phyloP scores from a whole-genome alignment of 2,329 filamentous ascomycete genomes.

The Fusarium chlamydosporum region DNA sequence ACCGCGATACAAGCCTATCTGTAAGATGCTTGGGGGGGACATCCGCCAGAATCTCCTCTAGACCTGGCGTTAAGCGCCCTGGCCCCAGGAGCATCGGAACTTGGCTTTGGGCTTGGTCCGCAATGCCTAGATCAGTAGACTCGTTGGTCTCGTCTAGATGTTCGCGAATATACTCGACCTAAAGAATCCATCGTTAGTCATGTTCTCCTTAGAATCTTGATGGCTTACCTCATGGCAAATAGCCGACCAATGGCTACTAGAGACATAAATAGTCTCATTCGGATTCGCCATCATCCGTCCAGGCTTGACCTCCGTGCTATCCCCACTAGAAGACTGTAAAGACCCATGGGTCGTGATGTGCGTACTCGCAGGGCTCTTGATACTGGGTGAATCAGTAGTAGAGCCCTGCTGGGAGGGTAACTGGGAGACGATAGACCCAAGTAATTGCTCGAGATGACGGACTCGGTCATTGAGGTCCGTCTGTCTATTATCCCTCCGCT shows the following conservation, averaged over 20 bases:
- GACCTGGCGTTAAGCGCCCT: not conserved
- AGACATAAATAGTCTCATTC: conserved; percentile 43
- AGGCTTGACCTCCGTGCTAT: conserved; percentile 24
- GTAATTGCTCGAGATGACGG: conserved; percentile 35
- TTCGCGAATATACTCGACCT: conserved; percentile 35
- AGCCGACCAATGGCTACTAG: conserved; percentile 40
- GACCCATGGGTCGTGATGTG: not conserved
- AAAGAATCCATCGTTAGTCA: not conserved
- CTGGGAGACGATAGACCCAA: conserved; percentile 38
- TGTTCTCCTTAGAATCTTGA: accelerated
- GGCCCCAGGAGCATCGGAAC: conserved; percentile 35
- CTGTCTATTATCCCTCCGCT: conserved; percentile 11
- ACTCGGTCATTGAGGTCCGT: conserved; percentile 37
- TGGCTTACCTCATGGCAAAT: conserved; percentile 32
- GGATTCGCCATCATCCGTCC: conserved; percentile 32
- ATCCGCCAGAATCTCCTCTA: conserved; percentile 35
- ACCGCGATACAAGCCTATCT: conserved; percentile 38
- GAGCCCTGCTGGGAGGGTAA: conserved; percentile 9
- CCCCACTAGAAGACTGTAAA: conserved; percentile 2
- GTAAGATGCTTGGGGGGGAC: conserved; percentile 28
- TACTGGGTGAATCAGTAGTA: not conserved
- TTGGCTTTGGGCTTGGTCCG: conserved; percentile 14
- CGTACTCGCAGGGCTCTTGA: conserved; percentile 7
- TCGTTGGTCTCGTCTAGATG: conserved; percentile 25
- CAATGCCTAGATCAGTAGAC: not conserved